A percentile compares a stretch with the other conserved stretches of the same genome.
Conservation (phyloP, 179 eudicot species). For the Heliamphora pulchella region DNA sequence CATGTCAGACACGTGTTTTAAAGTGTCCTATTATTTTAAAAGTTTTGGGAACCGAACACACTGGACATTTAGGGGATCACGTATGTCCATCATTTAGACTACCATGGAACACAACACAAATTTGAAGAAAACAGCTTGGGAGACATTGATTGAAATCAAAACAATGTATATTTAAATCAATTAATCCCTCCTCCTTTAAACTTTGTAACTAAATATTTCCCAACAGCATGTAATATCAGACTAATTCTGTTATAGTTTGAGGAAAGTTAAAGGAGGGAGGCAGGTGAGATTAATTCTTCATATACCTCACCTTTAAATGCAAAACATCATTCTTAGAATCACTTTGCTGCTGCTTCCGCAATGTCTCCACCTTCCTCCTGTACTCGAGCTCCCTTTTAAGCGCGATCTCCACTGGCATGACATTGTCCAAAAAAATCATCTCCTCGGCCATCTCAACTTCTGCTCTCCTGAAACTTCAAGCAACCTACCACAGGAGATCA, state of each 20-base stretch:
- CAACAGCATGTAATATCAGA: not conserved
- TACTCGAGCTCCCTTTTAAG: constrained; percentile 30
- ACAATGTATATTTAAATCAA: not conserved
- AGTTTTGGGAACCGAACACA: not conserved
- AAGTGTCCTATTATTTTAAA: not conserved
- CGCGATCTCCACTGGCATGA: constrained; percentile 34
- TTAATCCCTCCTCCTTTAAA: not conserved
- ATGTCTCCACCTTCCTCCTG: constrained; percentile 24
- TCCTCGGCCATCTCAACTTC: constrained; percentile 24
- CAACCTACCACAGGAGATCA: constrained; percentile 13
- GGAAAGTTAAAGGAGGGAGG: not conserved
- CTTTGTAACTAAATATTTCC: not conserved
- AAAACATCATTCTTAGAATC: constrained; percentile 15
- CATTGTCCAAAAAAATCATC: constrained; percentile 25
- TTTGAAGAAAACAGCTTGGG: not conserved
- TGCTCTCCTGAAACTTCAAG: not conserved
- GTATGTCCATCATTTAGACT: not conserved
- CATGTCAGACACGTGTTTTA: not conserved
- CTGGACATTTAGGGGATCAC: not conserved
- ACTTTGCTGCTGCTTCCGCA: constrained; percentile 11
- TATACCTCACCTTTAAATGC: constrained; percentile 15
- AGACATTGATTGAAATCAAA: too few species aligned
- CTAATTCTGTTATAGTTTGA: not conserved
- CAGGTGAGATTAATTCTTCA: not conserved
- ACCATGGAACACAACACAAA: not conserved